Evolutionary conservation across 768 basidiomycete genomes (phyloP).

Genomic region (Auricularia cornea): DNA sequence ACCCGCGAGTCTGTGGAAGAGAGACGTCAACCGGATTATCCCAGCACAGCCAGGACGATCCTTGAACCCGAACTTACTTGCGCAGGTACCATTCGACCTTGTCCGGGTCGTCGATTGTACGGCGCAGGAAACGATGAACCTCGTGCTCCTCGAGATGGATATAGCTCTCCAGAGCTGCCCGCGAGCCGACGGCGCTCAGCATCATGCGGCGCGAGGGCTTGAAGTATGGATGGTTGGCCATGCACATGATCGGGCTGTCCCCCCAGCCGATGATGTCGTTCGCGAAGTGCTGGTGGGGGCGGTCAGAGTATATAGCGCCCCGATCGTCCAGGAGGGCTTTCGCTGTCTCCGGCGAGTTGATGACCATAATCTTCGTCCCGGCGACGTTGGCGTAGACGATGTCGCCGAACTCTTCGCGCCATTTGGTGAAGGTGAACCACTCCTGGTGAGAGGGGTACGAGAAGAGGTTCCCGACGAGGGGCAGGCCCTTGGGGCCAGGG

Average conservation of each 20-base stretch:
- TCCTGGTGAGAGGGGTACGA: constrained; percentile 15
- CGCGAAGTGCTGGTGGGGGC: constrained; percentile 10
- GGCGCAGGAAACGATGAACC: not conserved
- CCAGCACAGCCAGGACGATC: not conserved
- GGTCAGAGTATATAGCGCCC: constrained; percentile 11
- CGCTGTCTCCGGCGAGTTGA: constrained; percentile 13
- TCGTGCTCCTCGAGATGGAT: not conserved
- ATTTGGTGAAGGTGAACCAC: not conserved
- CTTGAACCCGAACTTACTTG: not conserved
- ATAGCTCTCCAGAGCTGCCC: not conserved
- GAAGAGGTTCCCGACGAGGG: constrained; percentile 17
- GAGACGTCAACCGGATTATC: not conserved
- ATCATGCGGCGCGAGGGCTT: not conserved
- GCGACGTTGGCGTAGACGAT: constrained; percentile 58
- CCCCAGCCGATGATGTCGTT: constrained; percentile 6
- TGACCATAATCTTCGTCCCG: constrained; percentile 44
- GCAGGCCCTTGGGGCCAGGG: constrained; percentile 18
- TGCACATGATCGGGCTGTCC: not conserved
- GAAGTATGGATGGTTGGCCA: not conserved
- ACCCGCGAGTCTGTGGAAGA: constrained; percentile 1
- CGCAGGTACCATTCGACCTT: not conserved
- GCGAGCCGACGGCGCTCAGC: not conserved
- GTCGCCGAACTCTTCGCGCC: constrained; percentile 30
- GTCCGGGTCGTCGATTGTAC: not conserved
- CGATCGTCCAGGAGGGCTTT: constrained; percentile 13